Conservation (phyloP, 2,329 filamentous ascomycete genomes). For the Gyromitra esculenta region DNA sequence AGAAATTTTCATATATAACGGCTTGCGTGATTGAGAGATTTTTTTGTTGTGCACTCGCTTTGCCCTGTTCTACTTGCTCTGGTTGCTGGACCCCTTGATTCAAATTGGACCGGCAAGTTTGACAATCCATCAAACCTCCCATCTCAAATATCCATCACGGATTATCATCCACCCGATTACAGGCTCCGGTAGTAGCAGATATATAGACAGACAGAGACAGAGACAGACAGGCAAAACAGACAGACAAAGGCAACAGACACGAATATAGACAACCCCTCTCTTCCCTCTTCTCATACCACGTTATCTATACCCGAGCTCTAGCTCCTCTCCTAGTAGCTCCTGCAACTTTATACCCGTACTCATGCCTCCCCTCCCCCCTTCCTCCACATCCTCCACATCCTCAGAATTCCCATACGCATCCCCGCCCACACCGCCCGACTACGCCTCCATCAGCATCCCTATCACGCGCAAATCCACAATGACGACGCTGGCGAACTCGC, state of each 20-base stretch:
- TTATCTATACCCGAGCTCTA: constrained; percentile 35
- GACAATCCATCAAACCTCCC: constrained; percentile 49
- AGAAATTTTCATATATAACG: constrained; percentile 32
- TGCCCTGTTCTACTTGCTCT: constrained; percentile 2
- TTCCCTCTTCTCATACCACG: constrained; percentile 26
- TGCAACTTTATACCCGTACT: neutral
- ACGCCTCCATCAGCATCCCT: constrained; percentile 39
- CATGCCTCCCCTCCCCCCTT: constrained; percentile 47
- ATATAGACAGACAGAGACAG: constrained; percentile 38
- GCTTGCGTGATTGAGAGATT: constrained; percentile 32
- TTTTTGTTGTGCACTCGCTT: constrained; percentile 2
- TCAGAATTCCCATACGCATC: constrained; percentile 39
- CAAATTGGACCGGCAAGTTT: constrained; percentile 24
- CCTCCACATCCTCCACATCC: constrained; percentile 44
- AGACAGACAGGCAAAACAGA: constrained; percentile 15
- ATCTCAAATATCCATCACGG: constrained; percentile 36
- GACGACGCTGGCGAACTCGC: constrained; percentile 35
- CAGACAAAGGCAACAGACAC: constrained; percentile 20
- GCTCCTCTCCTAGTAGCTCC: constrained; percentile 11
- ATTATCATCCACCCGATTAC: constrained; percentile 48
- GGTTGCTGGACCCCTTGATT: constrained; percentile 34
- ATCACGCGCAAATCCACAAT: constrained; percentile 45
- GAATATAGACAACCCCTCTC: constrained; percentile 12
- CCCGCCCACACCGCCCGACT: constrained; percentile 46
- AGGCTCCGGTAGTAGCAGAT: constrained; percentile 40